These are phyloP conservation scores for Fusarium guadeloupense DNA, from an alignment of 2,329 filamentous ascomycete species.

Conservation along the genomic window DNA sequence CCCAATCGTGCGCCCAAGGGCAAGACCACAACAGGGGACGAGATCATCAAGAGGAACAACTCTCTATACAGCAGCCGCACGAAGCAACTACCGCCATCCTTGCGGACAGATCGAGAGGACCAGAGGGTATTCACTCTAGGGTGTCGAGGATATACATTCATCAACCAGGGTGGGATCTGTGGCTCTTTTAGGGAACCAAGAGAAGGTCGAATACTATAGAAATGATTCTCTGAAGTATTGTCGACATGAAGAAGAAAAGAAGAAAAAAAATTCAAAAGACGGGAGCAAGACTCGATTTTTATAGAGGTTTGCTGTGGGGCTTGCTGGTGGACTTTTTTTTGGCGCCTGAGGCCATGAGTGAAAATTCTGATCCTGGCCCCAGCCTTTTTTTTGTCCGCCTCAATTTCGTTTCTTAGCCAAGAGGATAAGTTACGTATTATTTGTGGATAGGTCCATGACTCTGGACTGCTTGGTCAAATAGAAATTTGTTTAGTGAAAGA, in stretches of 20 bases:
- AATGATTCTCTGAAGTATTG: constrained; percentile 86
- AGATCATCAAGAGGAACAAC: constrained; percentile 85
- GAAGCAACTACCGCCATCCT: constrained; percentile 62
- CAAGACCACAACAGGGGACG: constrained; percentile 75
- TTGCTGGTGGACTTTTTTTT: background rate
- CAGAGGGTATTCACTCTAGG: constrained; percentile 42
- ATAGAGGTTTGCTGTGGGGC: constrained; percentile 18
- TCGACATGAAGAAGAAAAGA: constrained; percentile 65
- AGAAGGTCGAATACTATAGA: constrained; percentile 96
- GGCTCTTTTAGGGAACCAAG: constrained; percentile 92
- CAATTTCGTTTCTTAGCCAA: constrained; percentile 10
- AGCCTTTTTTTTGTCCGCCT: constrained; percentile 15
- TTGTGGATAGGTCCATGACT: background rate
- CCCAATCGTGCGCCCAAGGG: constrained; percentile 79
- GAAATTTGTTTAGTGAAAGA: background rate
- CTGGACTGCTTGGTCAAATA: background rate
- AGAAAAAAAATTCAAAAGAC: constrained; percentile 53
- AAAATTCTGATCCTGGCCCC: constrained; percentile 24
- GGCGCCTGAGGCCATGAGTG: constrained; percentile 15
- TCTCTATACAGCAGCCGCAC: constrained; percentile 73
- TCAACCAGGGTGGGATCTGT: constrained; percentile 76
- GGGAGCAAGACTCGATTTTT: constrained; percentile 3
- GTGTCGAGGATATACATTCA: constrained; percentile 77
- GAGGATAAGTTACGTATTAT: background rate
- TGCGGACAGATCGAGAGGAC: constrained; percentile 46